Percentiles rank a stretch among this genome's conserved stretches.
Evolutionary conservation across 2,329 filamentous ascomycete genomes (phyloP).

Genomic region (Diplodia intermedia): DNA sequence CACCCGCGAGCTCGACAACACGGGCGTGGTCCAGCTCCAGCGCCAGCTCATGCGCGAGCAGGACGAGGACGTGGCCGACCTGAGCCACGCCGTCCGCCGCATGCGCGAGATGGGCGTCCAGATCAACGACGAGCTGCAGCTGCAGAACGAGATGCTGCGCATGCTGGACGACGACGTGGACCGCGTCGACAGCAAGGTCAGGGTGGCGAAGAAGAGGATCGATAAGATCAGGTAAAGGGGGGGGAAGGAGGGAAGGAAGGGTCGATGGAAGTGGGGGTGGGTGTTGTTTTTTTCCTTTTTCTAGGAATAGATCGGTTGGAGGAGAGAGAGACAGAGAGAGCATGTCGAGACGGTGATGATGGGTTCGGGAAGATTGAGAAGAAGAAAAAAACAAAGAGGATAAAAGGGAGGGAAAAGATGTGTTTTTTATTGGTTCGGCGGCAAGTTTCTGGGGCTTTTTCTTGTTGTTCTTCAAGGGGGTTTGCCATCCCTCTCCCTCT

Average conservation of each 20-base stretch:
- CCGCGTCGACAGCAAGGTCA: conserved; percentile 71
- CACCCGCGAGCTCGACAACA: conserved; percentile 78
- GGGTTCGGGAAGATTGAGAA: background rate
- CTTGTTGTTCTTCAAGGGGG: background rate
- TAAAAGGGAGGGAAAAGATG: background rate
- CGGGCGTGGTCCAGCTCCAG: conserved; percentile 76
- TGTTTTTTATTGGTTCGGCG: background rate
- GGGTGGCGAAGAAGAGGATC: conserved; percentile 75
- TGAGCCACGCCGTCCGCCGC: conserved; percentile 72
- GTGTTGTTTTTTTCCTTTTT: no score
- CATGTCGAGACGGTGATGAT: background rate
- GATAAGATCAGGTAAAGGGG: conserved; percentile 61
- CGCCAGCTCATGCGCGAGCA: conserved; percentile 76
- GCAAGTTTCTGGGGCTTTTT: background rate
- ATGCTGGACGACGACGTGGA: conserved; percentile 71
- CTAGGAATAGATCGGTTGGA: background rate
- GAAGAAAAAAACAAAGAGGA: background rate
- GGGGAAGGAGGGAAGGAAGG: background rate
- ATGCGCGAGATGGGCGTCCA: conserved; percentile 80
- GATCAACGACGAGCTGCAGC: conserved; percentile 75
- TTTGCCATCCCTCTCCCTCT: background rate
- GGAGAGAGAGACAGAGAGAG: no score
- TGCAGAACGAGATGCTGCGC: conserved; percentile 74
- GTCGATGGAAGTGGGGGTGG: no score
- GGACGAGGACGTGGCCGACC: conserved; percentile 72